These are phyloP conservation scores for Nadsonia starkeyi-henricii DNA, from an alignment of 1,139 yeast species.

Conservation along the genomic window DNA sequence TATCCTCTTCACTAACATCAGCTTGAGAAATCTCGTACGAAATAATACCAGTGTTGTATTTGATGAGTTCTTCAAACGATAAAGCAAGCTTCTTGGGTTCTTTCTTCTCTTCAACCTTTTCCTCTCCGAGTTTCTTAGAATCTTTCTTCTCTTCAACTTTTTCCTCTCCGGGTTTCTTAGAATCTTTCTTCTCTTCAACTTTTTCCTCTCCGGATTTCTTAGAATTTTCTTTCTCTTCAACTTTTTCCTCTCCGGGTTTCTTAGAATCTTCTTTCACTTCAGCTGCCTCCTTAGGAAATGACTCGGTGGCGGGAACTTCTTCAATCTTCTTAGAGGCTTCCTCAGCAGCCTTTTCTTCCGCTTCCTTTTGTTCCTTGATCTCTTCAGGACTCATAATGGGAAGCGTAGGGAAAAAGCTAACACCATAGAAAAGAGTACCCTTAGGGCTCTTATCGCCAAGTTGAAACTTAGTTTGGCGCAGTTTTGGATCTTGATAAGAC, in stretches of 20 bases:
- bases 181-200: slow-evolving; percentile 14
- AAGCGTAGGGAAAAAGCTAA: slow-evolving; percentile 70
- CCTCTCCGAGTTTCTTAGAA: too few species aligned
- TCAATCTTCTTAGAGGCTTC: slow-evolving; percentile 17
- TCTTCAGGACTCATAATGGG: slow-evolving; percentile 59
- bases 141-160: slow-evolving; percentile 16
- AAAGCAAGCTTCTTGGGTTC: slow-evolving; percentile 15
- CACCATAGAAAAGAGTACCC: slow-evolving; percentile 59
- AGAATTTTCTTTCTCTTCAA: slow-evolving; percentile 17
- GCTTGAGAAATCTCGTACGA: slow-evolving; percentile 54
- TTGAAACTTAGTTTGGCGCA: slow-evolving; percentile 47
- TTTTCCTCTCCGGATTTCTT: too few species aligned
- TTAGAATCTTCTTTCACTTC: slow-evolving; percentile 11
- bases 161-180: too few species aligned
- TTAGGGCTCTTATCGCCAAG: slow-evolving; percentile 61
- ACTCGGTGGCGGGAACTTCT: slow-evolving; percentile 18
- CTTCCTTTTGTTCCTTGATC: slow-evolving; percentile 38
- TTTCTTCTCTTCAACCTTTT: slow-evolving; percentile 14
- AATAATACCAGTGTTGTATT: slow-evolving; percentile 62
- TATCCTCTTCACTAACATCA: slow-evolving; percentile 29
- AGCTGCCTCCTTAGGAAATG: slow-evolving; percentile 22
- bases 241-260: not conserved
- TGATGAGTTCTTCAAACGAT: slow-evolving; percentile 24
- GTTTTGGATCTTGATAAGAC: slow-evolving; percentile 43
- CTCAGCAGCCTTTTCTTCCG: slow-evolving; percentile 19